Evolutionary conservation across 805 yeast genomes (phyloP).

Genomic region (Sugiyamaella qingdaonensis): DNA sequence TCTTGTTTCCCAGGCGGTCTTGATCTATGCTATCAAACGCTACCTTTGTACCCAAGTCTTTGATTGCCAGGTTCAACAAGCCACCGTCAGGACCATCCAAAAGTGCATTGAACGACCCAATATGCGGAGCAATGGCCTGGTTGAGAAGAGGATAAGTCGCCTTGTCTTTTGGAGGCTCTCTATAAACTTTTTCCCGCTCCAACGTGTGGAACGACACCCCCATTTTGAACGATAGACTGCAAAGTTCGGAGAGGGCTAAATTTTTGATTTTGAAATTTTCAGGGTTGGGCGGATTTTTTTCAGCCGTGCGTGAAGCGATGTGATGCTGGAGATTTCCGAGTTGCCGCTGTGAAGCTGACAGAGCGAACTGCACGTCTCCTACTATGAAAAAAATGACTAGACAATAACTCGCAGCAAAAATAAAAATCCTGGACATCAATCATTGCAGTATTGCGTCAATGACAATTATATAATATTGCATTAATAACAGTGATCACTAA

Average conservation of each 20-base stretch:
- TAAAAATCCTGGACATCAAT: no score
- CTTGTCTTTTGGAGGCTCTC: conserved; percentile 84
- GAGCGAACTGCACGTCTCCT: no score
- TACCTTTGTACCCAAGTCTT: conserved; percentile 82
- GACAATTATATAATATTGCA: no score
- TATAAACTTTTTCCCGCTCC: conserved; percentile 81
- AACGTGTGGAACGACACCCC: conserved; percentile 68
- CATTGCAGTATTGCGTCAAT: no score
- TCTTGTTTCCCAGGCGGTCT: conserved; percentile 74
- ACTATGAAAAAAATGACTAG: no score
- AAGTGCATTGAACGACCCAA: conserved; percentile 93
- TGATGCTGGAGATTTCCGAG: no score
- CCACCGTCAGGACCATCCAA: conserved; percentile 79
- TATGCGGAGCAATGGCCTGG: conserved; percentile 92
- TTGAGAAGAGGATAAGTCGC: conserved; percentile 74
- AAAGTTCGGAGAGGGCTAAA: neutral
- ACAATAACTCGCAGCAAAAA: no score
- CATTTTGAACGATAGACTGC: conserved; percentile 7
- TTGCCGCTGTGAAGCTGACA: no score
- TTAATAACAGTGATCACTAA: no score
- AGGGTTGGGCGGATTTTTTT: neutral
- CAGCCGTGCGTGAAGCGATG: no score
- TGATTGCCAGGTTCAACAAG: conserved; percentile 73
- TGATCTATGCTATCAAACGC: conserved; percentile 76
- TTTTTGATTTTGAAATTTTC: conserved; percentile 2